Conservation (phyloP, 768 basidiomycete genomes). For the Boletus rubroflammeus region DNA sequence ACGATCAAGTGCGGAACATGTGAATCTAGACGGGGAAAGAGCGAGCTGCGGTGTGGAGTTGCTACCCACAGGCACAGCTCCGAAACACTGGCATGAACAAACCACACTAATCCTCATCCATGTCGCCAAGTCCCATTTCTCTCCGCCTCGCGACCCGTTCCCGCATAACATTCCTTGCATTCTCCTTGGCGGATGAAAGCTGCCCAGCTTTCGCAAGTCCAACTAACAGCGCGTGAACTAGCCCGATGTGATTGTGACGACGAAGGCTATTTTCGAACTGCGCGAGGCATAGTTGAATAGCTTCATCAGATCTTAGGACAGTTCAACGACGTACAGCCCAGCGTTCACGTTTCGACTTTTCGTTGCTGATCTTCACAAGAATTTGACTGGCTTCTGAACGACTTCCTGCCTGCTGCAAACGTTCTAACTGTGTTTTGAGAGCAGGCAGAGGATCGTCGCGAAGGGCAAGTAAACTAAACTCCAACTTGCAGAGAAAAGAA, state of each 20-base stretch:
- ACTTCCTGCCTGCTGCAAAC: slow-evolving; percentile 42
- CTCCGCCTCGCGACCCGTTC: slow-evolving; percentile 40
- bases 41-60: neutral
- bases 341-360: slow-evolving; percentile 70
- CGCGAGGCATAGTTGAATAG: slow-evolving; percentile 8
- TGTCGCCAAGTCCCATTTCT: slow-evolving; percentile 37
- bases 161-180: slow-evolving; percentile 42
- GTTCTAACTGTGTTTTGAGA: slow-evolving; percentile 57
- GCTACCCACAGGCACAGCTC: neutral
- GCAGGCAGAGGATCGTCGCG: slow-evolving; percentile 75
- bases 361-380: slow-evolving; percentile 54
- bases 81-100: neutral
- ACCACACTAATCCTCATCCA: slow-evolving; percentile 39
- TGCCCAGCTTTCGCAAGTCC: slow-evolving; percentile 70
- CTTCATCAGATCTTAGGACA: neutral
- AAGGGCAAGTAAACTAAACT: slow-evolving; percentile 89
- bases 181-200: slow-evolving; percentile 49
- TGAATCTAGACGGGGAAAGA: slow-evolving; percentile 1
- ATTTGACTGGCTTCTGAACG: slow-evolving; percentile 48
- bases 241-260: slow-evolving; percentile 82
- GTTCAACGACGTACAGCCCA: slow-evolving; percentile 65
- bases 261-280: slow-evolving; percentile 88
- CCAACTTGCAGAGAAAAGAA: slow-evolving; percentile 49
- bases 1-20: neutral
- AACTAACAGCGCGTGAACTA: slow-evolving; percentile 69